These are phyloP conservation scores for Caulochytrium protostelioides DNA, from an alignment of 371 early-diverging fungal genomes.

Conservation along the genomic window DNA sequence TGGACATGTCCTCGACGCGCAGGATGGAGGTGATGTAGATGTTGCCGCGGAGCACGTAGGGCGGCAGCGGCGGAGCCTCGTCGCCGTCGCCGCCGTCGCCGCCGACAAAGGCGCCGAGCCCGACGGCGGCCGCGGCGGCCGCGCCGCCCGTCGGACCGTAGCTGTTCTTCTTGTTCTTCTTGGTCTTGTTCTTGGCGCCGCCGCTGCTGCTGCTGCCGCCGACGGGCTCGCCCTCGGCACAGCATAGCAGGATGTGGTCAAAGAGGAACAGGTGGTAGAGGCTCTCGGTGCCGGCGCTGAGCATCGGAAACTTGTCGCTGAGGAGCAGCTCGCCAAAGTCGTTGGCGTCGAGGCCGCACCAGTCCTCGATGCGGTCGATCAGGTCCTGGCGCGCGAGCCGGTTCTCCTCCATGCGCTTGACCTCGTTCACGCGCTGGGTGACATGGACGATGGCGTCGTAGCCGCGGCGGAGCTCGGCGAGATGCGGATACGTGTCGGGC, in stretches of 20 bases:
- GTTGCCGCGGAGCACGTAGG: slow-evolving; percentile 44
- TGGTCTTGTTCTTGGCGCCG: slow-evolving; percentile 7
- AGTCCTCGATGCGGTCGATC: slow-evolving; percentile 56
- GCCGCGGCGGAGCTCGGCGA: slow-evolving; percentile 53
- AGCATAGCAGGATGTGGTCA: slow-evolving; percentile 65
- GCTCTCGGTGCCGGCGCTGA: slow-evolving; percentile 46
- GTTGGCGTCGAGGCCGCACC: slow-evolving; percentile 38
- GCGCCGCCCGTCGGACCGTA: not conserved
- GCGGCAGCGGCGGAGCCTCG: slow-evolving; percentile 31
- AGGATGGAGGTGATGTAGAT: slow-evolving; percentile 55
- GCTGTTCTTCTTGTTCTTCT: slow-evolving; percentile 24
- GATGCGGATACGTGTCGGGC: slow-evolving; percentile 30
- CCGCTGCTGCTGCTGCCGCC: not conserved
- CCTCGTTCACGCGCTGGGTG: slow-evolving; percentile 75
- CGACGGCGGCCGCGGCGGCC: too few species aligned
- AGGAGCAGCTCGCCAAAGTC: slow-evolving; percentile 62
- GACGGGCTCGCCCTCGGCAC: slow-evolving; percentile 37
- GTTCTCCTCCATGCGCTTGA: slow-evolving; percentile 72
- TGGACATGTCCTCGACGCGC: slow-evolving; percentile 46
- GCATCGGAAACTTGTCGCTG: slow-evolving; percentile 57
- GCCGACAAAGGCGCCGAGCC: not conserved
- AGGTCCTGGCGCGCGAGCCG: slow-evolving; percentile 48
- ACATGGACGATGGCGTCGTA: slow-evolving; percentile 62
- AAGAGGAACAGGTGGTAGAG: slow-evolving; percentile 66
- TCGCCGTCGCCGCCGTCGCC: not conserved